These are phyloP conservation scores for Nidularia sp. DNA, from an alignment of 768 basidiomycete species.

Conservation along the genomic window DNA sequence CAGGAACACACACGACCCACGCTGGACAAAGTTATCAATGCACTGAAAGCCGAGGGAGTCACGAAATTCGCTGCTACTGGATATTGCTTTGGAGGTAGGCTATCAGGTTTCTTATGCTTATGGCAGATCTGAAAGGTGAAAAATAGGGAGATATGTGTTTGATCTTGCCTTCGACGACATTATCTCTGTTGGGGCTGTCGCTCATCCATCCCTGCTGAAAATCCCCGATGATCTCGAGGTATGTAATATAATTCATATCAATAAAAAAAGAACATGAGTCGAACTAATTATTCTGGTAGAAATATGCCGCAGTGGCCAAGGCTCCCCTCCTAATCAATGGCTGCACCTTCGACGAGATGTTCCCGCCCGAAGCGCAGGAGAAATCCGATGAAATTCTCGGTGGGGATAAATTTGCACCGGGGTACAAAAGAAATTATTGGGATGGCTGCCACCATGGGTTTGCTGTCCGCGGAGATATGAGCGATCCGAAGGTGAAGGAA, in stretches of 20 bases:
- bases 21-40: constrained; percentile 52
- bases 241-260: background rate
- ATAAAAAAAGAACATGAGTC: no score
- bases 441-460: constrained; percentile 51
- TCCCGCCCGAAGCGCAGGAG: constrained; percentile 40
- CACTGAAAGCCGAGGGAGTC: constrained; percentile 57
- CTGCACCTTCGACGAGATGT: constrained; percentile 48
- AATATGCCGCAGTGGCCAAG: constrained; percentile 38
- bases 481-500: constrained; percentile 47
- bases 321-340: constrained; percentile 67
- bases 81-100: constrained; percentile 66
- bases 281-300: constrained; percentile 23
- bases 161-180: constrained; percentile 56
- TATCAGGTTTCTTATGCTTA: background rate
- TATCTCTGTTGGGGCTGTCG: constrained; percentile 42
- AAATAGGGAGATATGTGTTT: constrained; percentile 50
- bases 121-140: background rate
- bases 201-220: constrained; percentile 63
- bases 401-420: constrained; percentile 12
- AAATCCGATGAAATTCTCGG: constrained; percentile 31
- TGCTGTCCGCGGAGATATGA: constrained; percentile 45
- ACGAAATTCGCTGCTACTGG: constrained; percentile 56
- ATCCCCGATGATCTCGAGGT: constrained; percentile 63
- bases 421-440: constrained; percentile 47
- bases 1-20: constrained; percentile 35